phyloP scores from a whole-genome alignment of 306 rosid species.

The Fragaria ananassa region DNA sequence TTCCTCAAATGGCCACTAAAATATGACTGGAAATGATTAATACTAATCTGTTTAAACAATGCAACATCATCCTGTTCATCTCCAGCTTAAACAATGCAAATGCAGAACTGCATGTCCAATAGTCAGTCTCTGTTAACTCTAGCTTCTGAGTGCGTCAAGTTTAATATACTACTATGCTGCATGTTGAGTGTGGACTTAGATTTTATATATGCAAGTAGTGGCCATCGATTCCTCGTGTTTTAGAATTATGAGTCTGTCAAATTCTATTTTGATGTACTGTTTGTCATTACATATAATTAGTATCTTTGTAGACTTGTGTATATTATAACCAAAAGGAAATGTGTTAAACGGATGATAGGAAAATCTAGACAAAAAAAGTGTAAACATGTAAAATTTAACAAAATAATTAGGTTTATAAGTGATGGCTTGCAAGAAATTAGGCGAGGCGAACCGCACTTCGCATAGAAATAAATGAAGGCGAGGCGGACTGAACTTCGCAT shows the following conservation, averaged over 20 bases:
- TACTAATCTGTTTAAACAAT: neutral
- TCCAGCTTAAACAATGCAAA: neutral
- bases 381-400: no score
- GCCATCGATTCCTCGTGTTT: neutral
- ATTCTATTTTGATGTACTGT: neutral
- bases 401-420: no score
- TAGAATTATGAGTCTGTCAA: neutral
- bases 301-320: neutral
- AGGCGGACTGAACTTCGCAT: no score
- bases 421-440: no score
- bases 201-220: neutral
- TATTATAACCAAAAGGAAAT: no score
- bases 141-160: no score
- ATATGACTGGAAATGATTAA: neutral
- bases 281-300: neutral
- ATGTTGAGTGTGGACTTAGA: neutral
- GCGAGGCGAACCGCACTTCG: no score
- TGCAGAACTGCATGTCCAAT: neutral
- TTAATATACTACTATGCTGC: neutral
- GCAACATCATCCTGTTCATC: neutral
- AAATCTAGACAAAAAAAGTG: no score
- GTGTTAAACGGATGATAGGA: no score
- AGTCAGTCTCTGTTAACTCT: neutral
- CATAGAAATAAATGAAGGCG: no score
- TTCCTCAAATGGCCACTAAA: neutral